Evolutionary conservation across 202 grass and related monocot genomes (phyloP).

Genomic region (Carex sylvatica): DNA sequence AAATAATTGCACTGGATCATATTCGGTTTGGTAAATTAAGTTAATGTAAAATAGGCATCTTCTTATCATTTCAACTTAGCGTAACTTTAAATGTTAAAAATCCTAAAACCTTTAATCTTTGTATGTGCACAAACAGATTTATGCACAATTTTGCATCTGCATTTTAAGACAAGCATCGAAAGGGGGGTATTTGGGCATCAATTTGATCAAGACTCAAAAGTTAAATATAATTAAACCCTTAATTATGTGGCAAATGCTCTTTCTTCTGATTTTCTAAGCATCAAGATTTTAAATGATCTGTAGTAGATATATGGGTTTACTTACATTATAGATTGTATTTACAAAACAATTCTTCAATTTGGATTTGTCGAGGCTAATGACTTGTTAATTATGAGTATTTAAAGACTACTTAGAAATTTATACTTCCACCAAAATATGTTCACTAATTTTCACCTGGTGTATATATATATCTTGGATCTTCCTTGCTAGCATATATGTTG

Average conservation of each 20-base stretch:
- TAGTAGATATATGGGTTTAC: not conserved
- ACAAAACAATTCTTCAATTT: not conserved
- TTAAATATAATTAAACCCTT: not conserved
- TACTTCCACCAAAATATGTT: not conserved
- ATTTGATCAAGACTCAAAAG: not conserved
- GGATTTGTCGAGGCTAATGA: not conserved
- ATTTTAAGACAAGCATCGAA: not conserved
- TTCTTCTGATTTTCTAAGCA: not conserved
- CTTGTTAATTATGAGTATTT: not conserved
- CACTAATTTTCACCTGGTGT: not conserved
- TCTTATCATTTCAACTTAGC: not conserved
- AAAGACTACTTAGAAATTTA: not conserved
- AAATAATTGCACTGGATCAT: not conserved
- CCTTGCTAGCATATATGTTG: not conserved
- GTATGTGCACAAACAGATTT: not conserved
- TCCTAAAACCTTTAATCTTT: not conserved
- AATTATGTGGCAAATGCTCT: not conserved
- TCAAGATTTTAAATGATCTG: not conserved
- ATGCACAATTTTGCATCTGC: not conserved
- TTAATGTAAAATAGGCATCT: not conserved
- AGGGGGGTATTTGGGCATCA: not conserved
- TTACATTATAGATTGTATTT: not conserved
- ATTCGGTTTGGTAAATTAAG: not conserved
- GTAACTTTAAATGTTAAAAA: not conserved
- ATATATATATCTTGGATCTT: not conserved